phyloP scores from a whole-genome alignment of 208 protist genomes.

The Naegleria fowleri region DNA sequence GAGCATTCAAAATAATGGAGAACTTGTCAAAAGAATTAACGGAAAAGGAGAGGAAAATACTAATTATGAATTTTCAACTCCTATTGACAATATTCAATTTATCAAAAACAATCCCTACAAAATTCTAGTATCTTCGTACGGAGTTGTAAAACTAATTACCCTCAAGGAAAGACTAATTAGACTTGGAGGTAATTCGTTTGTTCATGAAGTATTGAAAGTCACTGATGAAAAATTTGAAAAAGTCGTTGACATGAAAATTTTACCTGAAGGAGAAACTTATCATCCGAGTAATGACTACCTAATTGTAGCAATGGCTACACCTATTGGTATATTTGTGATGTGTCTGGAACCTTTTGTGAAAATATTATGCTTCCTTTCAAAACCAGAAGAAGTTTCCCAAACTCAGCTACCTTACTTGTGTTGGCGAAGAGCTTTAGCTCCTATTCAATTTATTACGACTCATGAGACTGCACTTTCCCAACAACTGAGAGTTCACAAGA shows the following conservation, averaged over 20 bases:
- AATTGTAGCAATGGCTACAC: background rate
- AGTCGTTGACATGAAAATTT: background rate
- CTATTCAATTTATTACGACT: background rate
- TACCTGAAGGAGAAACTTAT: background rate
- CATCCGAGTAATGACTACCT: background rate
- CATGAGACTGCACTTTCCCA: no score
- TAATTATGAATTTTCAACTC: background rate
- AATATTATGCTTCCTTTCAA: background rate
- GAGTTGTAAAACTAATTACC: background rate
- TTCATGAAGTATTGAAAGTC: background rate
- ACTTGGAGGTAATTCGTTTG: background rate
- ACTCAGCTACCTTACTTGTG: background rate
- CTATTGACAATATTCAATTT: slow-evolving; percentile 13
- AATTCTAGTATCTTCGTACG: background rate
- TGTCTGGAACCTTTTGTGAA: background rate
- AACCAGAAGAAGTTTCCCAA: background rate
- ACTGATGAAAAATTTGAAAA: background rate
- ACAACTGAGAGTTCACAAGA: background rate
- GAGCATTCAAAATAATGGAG: background rate
- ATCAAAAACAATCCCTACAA: background rate
- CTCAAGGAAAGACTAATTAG: background rate
- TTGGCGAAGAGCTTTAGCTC: background rate
- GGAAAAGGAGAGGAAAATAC: background rate
- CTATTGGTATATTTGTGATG: background rate
- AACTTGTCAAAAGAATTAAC: background rate